These are phyloP conservation scores for Wickerhamiella azyma DNA, from an alignment of 805 yeast species.

Conservation along the genomic window DNA sequence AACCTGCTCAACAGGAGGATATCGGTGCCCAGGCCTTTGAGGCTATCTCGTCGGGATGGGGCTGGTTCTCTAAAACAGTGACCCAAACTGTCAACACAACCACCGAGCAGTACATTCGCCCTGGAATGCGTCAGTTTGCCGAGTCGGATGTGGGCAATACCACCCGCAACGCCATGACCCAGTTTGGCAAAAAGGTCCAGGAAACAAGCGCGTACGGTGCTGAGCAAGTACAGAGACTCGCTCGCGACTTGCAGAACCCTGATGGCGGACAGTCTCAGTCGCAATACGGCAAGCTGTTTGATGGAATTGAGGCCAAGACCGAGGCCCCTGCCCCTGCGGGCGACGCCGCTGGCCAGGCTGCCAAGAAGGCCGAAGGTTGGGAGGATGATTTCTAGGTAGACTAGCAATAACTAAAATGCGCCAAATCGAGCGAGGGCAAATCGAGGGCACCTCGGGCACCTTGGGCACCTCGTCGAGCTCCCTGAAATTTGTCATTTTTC, in stretches of 20 bases:
- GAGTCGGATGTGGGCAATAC: slow-evolving; percentile 69
- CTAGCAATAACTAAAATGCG: no score
- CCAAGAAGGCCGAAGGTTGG: slow-evolving; percentile 6
- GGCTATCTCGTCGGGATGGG: slow-evolving; percentile 89
- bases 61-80: slow-evolving; percentile 74
- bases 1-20: slow-evolving; percentile 30
- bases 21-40: slow-evolving; percentile 67
- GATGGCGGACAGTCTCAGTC: slow-evolving; percentile 7
- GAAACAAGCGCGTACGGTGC: slow-evolving; percentile 71
- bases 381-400: slow-evolving; percentile 2
- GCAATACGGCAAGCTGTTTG: slow-evolving; percentile 16
- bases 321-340: neutral
- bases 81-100: slow-evolving; percentile 75
- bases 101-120: slow-evolving; percentile 77
- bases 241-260: slow-evolving; percentile 24
- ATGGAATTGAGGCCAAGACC: slow-evolving; percentile 6
- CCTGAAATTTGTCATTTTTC: neutral
- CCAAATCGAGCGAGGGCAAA: no score
- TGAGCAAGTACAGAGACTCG: slow-evolving; percentile 48
- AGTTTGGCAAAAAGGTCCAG: slow-evolving; percentile 88
- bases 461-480: no score
- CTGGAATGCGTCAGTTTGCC: slow-evolving; percentile 69
- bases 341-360: neutral
- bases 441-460: no score
- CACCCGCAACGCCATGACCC: slow-evolving; percentile 87